Evolutionary conservation across 495 filamentous ascomycete species (phyloP), one percentile per base, ranked within the genome.

Genomic region (Aspergillus nidulans): DNA sequence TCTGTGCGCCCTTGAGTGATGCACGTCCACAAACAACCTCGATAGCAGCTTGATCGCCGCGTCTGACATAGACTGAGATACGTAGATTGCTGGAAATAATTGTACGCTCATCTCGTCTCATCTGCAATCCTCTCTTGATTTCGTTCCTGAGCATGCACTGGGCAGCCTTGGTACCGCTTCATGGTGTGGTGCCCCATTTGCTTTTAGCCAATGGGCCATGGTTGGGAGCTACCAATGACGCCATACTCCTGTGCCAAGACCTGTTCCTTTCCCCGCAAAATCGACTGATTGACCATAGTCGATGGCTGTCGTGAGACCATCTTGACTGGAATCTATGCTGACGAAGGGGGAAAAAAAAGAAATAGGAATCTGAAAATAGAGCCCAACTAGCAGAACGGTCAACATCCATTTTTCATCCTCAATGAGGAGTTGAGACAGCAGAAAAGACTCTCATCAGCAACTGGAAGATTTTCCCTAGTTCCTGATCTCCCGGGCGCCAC

Each of bases 171-270:
- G n/a, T n/a, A n/a, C n/a, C n/a, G n/a, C n/a, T n/a, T n/a, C 20
- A 32, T 9, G 18, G 23, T 40, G 1, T 26, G 39, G 4, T 28
- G 34, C 49, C 49, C 34, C 52, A 16, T 21, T 47, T 38, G 20
- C 12, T 9, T 9, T 5, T 12, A 50, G 5, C 47, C 48, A 50
- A 50, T 52, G 16, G n/a, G 20, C 1, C n/a, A 15, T 28, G 16
- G 10, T n/a, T n/a, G n/a, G n/a, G n/a, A n/a, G n/a, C n/a, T n/a
- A 15, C 18, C 13, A 6, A 54, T 54, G 52, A 54, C 52, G 52
- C 52, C 41, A 54, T 46, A 6, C 5, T 4, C 8, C 18, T 24
- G 13, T 6, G 36, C 36, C 36, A 39, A 40, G 34, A 10, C 30
- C 13, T 16, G n/a, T 26, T 39, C 21, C 24, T 41, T 45, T 24